A percentile compares a stretch with the other conserved stretches of the same genome.
Evolutionary conservation across 129 eudicot species (phyloP).

Genomic region (Centrapalus pauciflorus): DNA sequence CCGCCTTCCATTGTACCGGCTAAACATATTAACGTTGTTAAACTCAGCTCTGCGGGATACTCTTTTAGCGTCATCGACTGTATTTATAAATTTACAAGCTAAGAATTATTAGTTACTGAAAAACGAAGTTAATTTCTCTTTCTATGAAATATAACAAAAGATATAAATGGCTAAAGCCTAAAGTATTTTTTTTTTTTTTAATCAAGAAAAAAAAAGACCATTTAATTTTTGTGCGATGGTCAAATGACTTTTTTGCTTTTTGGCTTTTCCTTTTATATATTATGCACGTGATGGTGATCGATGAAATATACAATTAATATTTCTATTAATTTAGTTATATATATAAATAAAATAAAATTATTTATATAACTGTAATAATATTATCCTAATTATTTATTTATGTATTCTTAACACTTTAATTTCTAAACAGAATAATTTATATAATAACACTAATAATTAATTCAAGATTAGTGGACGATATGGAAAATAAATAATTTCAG

Average conservation of each 20-base stretch:
- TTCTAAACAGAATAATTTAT: no score
- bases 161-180: not conserved
- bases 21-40: slow-evolving; percentile 61
- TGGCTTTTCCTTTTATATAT: not conserved
- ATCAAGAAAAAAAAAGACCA: no score
- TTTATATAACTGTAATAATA: not conserved
- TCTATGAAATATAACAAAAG: not conserved
- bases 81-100: not conserved
- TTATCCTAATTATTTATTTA: no score
- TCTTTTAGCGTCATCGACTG: slow-evolving; percentile 80
- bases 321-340: no score
- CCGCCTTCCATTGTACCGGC: slow-evolving; percentile 74
- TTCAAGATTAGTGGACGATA: no score
- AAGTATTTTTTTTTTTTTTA: no score
- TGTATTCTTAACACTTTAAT: no score
- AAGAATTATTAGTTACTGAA: not conserved
- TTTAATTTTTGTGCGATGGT: not conserved
- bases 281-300: not conserved
- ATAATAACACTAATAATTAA: no score
- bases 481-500: no score
- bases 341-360: no score
- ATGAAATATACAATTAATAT: no score
- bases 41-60: slow-evolving; percentile 78
- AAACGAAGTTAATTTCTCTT: no score
- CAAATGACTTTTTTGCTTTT: not conserved